Percentiles rank a stretch among this genome's conserved stretches.
These are phyloP conservation scores for Colletotrichum karsti DNA, from an alignment of 2,329 filamentous ascomycete genomes.

Conservation along the genomic window DNA sequence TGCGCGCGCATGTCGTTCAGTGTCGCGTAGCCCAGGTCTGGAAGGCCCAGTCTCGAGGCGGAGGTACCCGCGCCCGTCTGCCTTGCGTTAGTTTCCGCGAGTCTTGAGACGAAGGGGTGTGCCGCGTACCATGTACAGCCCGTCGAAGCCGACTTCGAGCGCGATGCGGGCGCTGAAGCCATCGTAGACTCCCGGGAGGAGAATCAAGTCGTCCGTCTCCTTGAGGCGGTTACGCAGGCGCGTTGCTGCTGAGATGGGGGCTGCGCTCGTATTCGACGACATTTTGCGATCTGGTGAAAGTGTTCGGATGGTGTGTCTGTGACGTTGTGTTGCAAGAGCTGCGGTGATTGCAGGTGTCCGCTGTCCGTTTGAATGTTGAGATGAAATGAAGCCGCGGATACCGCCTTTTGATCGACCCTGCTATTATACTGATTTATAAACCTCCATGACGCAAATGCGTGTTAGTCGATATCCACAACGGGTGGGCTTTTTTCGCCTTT, in stretches of 20 bases:
- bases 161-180: slow-evolving; percentile 72
- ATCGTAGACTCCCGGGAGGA: slow-evolving; percentile 75
- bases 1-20: slow-evolving; percentile 70
- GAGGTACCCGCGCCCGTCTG: slow-evolving; percentile 71
- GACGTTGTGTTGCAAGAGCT: too few species aligned
- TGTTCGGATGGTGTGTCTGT: too few species aligned
- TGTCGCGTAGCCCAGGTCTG: slow-evolving; percentile 70
- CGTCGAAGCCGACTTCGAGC: slow-evolving; percentile 68
- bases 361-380: background rate
- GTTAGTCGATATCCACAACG: background rate
- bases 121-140: slow-evolving; percentile 70
- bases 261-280: background rate
- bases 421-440: background rate
- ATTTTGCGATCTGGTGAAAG: background rate
- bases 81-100: background rate
- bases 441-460: slow-evolving; percentile 4
- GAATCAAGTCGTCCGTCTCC: slow-evolving; percentile 52
- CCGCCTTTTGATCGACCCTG: background rate
- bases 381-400: background rate
- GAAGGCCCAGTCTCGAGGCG: slow-evolving; percentile 67
- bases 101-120: background rate
- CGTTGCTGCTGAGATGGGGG: slow-evolving; percentile 34
- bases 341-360: background rate
- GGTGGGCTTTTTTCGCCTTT: background rate
- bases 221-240: slow-evolving; percentile 49